Evolutionary conservation across 2,329 filamentous ascomycete species (phyloP).

Genomic region (Sporothrix curviconia): DNA sequence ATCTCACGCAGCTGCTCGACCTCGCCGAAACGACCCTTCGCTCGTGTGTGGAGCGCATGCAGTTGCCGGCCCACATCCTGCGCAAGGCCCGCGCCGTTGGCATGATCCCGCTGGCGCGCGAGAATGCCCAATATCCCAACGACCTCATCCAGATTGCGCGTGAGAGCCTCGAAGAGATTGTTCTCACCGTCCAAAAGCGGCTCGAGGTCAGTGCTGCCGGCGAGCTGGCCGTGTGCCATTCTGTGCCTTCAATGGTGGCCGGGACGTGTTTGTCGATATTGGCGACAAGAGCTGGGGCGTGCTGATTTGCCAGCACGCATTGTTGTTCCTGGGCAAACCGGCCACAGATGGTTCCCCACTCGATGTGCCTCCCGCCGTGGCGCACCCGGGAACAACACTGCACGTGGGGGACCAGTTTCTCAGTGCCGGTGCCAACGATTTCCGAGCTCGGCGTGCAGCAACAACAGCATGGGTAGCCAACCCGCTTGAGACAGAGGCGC

Average conservation of each 20-base stretch:
- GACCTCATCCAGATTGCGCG: conserved; percentile 57
- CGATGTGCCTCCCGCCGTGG: not conserved
- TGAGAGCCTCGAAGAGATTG: conserved; percentile 91
- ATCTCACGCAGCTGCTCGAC: conserved; percentile 76
- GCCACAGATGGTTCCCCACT: conserved; percentile 33
- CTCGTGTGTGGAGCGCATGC: conserved; percentile 73
- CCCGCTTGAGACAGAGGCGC: conserved; percentile 79
- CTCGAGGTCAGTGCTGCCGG: conserved; percentile 73
- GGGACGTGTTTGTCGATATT: conserved; percentile 97
- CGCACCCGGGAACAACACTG: conserved; percentile 47
- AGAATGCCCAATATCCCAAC: not conserved
- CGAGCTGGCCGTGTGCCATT: conserved; percentile 60
- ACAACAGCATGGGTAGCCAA: conserved; percentile 97
- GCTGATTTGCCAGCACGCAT: conserved; percentile 64
- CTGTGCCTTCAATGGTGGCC: conserved; percentile 96
- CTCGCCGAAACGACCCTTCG: conserved; percentile 77
- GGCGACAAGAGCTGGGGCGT: conserved; percentile 98
- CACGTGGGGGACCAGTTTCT: conserved; percentile 97
- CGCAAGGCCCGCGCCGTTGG: conserved; percentile 85
- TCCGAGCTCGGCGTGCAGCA: conserved; percentile 84
- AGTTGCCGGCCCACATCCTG: conserved; percentile 70
- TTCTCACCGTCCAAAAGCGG: conserved; percentile 87
- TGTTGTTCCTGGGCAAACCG: conserved; percentile 37
- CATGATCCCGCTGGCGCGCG: conserved; percentile 49
- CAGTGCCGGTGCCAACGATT: conserved; percentile 92